These are phyloP conservation scores for Hymenoscyphus repandus DNA, from an alignment of 2,329 filamentous ascomycete species.

Conservation along the genomic window DNA sequence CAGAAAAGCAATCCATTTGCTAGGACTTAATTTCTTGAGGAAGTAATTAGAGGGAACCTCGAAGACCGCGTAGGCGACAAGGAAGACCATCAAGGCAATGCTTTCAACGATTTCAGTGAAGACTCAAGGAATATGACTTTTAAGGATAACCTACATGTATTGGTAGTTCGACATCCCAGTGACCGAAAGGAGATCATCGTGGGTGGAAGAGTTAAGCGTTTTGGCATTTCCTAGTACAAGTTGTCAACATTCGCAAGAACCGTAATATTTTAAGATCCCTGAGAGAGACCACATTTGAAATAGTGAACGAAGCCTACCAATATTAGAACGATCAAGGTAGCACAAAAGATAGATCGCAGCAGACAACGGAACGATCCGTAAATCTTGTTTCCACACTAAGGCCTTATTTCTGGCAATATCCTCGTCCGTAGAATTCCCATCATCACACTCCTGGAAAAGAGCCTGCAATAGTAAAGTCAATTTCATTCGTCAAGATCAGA, in stretches of 20 bases:
- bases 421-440: neutral
- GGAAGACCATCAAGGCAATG: constrained; percentile 42
- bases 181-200: constrained; percentile 57
- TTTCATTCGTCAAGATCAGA: no score
- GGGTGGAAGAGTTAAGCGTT: constrained; percentile 55
- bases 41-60: constrained; percentile 46
- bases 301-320: constrained; percentile 38
- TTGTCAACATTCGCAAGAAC: neutral
- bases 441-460: no score
- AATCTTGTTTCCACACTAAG: constrained; percentile 54
- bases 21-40: constrained; percentile 42
- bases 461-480: no score
- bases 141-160: constrained; percentile 41
- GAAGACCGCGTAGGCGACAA: constrained; percentile 43
- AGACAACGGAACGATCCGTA: constrained; percentile 58
- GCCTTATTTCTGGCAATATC: constrained; percentile 29
- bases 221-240: constrained; percentile 47
- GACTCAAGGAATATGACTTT: neutral
- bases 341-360: constrained; percentile 61
- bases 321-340: constrained; percentile 64
- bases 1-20: constrained; percentile 44
- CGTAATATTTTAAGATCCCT: neutral
- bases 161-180: constrained; percentile 57
- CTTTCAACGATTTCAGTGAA: constrained; percentile 1
- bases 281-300: neutral